Evolutionary conservation across 192 early-diverging fungal species (phyloP).

Genomic region (Gaertneriomyces semiglobifer): DNA sequence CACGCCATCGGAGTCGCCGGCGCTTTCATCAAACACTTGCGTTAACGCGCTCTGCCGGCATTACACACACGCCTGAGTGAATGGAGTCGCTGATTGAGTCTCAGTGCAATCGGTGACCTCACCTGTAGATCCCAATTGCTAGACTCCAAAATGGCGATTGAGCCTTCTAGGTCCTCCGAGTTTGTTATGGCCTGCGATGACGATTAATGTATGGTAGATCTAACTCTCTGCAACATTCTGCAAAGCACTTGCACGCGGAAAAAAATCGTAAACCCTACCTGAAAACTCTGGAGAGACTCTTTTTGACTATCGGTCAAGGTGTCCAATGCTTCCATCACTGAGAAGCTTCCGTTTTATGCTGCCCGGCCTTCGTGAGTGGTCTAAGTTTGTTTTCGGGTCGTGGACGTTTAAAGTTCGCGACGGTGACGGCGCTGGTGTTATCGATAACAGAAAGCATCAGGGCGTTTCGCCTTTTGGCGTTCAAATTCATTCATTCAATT

Average conservation of each 20-base stretch:
- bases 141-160: constrained; percentile 30
- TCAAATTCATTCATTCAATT: too few species aligned
- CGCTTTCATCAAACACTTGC: constrained; percentile 1
- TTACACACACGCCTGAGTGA: not conserved
- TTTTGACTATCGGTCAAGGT: constrained; percentile 39
- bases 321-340: constrained; percentile 35
- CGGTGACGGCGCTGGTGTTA: too few species aligned
- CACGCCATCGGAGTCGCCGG: not conserved
- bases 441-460: too few species aligned
- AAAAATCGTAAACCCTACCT: constrained; percentile 24
- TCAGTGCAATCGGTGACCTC: not conserved
- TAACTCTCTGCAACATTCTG: not conserved
- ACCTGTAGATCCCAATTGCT: constrained; percentile 43
- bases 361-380: too few species aligned
- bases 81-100: not conserved
- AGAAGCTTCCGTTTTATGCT: too few species aligned
- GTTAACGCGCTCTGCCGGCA: constrained; percentile 1
- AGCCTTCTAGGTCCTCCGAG: constrained; percentile 33
- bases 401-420: too few species aligned
- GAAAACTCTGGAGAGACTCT: constrained; percentile 34
- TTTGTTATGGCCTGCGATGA: constrained; percentile 33
- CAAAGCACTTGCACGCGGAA: not conserved
- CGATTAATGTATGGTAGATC: not conserved
- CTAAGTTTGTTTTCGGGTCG: too few species aligned
- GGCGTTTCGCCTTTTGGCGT: too few species aligned